Base-by-base conservation (phyloP, 2,329 filamentous ascomycete species). In the Fusarium sp. region DNA sequence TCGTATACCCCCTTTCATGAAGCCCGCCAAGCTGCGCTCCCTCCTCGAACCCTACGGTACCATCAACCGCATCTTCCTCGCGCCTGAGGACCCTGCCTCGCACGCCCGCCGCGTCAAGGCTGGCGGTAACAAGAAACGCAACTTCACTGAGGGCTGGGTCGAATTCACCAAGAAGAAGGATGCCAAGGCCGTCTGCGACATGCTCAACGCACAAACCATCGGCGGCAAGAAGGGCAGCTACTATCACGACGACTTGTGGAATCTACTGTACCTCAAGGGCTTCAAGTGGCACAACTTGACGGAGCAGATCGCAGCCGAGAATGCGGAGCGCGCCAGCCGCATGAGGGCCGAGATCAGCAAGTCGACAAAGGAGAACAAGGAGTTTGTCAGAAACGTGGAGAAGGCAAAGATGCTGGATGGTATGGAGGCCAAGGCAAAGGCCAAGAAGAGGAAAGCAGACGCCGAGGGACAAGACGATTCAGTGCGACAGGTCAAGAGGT, bases 231-330 rank as follows among this genome's bases (percentile, higher is more conserved):
- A 97, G 82, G 87, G 92, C 14, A 88, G 87, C 49, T 94, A 92
- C 77, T 97, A 95, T 81, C 89, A 92, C 73, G 93, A 97, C 77
- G 93, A 97, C 77, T 86, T 97, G 44, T 97, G 93, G 93, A 94
- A 92, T 73, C 82, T 96, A 67, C 86, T 92, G 64, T 97, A 97
- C 76, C 82, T 97, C 66, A 91, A 88, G 67, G 92, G 92, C 2
- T 95, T 96, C 82, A 96, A 95, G 80, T 97, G 93, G 93, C 83
- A 87, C 67, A 84, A 90, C 73, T 79, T 90, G 67, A 94, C 91
- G 58, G 91, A 93, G 78, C 91, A 94, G 80, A 94, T 95, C 71
- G 86, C 91, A 40, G 87, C 91, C 28, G 93, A 97, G 83, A 93
- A 94, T 76, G 92, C 93, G 7, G 93, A 95, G 80, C 83, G 93